These are phyloP conservation scores for Saccharomyces paradoxus DNA, from an alignment of 805 yeast species.

Conservation along the genomic window DNA sequence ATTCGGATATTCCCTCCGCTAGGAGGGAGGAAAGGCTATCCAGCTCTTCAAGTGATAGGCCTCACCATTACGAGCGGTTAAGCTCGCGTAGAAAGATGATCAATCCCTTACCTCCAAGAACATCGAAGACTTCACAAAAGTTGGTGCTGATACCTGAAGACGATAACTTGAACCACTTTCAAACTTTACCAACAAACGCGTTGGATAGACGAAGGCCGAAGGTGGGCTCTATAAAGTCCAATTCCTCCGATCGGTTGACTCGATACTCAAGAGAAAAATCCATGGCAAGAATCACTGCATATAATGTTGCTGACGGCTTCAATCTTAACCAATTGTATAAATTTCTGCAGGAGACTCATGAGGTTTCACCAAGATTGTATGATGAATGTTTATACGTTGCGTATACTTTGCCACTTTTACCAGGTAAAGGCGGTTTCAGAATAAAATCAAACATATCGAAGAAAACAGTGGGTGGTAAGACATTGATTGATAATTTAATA, in stretches of 20 bases:
- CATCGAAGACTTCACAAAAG: constrained; percentile 79
- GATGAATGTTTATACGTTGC: constrained; percentile 93
- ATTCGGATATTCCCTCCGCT: constrained; percentile 82
- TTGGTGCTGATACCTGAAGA: constrained; percentile 74
- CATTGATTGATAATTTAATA: constrained; percentile 65
- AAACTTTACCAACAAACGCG: constrained; percentile 8
- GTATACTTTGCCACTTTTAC: constrained; percentile 75
- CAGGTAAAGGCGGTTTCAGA: constrained; percentile 73
- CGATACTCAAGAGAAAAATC: constrained; percentile 36
- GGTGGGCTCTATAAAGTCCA: background rate
- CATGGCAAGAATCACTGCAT: constrained; percentile 83
- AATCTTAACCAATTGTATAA: constrained; percentile 53
- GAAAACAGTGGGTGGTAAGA: constrained; percentile 34
- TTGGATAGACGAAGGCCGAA: constrained; percentile 1
- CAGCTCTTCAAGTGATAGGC: constrained; percentile 27
- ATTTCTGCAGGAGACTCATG: constrained; percentile 63
- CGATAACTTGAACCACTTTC: constrained; percentile 4
- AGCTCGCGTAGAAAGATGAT: constrained; percentile 17
- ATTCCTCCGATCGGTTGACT: constrained; percentile 1
- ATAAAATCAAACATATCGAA: constrained; percentile 54
- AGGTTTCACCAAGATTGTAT: constrained; percentile 76
- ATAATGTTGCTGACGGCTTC: constrained; percentile 78
- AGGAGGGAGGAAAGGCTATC: constrained; percentile 40
- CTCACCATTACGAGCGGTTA: constrained; percentile 8
- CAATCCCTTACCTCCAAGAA: constrained; percentile 44